Percentiles rank a stretch among this genome's conserved stretches.
Evolutionary conservation across 345 rosid genomes (phyloP).

Genomic region (Erodium maritimum): DNA sequence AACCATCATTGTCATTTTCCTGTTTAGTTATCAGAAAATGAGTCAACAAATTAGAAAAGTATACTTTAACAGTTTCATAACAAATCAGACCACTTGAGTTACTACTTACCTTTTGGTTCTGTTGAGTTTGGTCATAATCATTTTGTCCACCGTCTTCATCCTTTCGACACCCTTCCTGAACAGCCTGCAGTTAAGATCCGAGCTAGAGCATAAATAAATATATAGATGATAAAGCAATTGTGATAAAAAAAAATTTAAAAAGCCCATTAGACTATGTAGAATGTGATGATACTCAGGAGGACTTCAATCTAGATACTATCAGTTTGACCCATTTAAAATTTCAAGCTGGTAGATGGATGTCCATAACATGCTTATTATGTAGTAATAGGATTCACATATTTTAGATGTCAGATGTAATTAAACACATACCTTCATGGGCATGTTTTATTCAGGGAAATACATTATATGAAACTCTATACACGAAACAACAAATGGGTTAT

Average conservation of each 20-base stretch:
- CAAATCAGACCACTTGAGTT: neutral
- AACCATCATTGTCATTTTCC: conserved; percentile 40
- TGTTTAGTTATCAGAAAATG: neutral
- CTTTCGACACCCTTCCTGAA: conserved; percentile 14
- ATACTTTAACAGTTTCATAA: neutral
- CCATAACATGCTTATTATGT: too few relatives aligned
- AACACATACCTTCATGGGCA: too few relatives aligned
- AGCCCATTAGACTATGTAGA: neutral
- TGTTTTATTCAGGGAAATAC: too few relatives aligned
- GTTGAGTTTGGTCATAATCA: conserved; percentile 15
- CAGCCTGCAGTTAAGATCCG: conserved; percentile 19
- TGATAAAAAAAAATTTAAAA: conserved; percentile 1
- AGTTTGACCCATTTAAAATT: too few relatives aligned
- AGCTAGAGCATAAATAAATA: too few relatives aligned
- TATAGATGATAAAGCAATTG: neutral
- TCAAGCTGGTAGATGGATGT: too few relatives aligned
- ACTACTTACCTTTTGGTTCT: conserved; percentile 24
- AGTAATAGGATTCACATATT: too few relatives aligned
- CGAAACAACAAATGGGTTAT: too few relatives aligned
- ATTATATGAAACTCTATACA: too few relatives aligned
- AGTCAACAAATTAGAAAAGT: neutral
- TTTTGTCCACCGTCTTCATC: conserved; percentile 16
- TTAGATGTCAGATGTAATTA: too few relatives aligned
- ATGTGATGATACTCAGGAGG: neutral
- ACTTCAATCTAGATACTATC: neutral